These are phyloP conservation scores for Yamadazyma blattariae DNA, from an alignment of 1,139 yeast genomes.

Conservation along the genomic window DNA sequence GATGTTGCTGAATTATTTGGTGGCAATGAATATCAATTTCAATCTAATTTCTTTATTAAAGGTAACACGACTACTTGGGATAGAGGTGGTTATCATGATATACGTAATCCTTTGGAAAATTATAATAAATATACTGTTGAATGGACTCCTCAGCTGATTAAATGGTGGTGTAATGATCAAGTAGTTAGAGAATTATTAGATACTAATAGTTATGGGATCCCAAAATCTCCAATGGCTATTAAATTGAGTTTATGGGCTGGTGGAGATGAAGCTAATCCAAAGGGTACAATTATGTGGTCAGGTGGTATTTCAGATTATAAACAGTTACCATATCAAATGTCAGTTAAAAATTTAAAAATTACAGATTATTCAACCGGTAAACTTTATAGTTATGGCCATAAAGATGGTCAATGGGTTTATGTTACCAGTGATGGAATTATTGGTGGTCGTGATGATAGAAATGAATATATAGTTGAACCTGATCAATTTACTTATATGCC, in stretches of 20 bases:
- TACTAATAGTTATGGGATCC: slow-evolving; percentile 27
- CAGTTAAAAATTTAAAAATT: slow-evolving; percentile 25
- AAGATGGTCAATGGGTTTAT: slow-evolving; percentile 10
- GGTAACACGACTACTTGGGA: slow-evolving; percentile 44
- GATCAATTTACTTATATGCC: not conserved
- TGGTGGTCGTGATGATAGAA: slow-evolving; percentile 1
- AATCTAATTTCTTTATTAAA: slow-evolving; percentile 44
- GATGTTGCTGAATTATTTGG: slow-evolving; percentile 47
- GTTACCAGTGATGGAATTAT: slow-evolving; percentile 10
- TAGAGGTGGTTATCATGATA: slow-evolving; percentile 34
- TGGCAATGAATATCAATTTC: slow-evolving; percentile 30
- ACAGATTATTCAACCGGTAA: slow-evolving; percentile 33
- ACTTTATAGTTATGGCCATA: slow-evolving; percentile 28
- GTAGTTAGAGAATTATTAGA: slow-evolving; percentile 22
- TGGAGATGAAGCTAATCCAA: slow-evolving; percentile 32
- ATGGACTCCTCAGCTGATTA: slow-evolving; percentile 34
- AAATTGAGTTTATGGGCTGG: slow-evolving; percentile 43
- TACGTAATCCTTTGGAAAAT: slow-evolving; percentile 20
- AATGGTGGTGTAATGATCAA: slow-evolving; percentile 31
- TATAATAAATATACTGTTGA: slow-evolving; percentile 33
- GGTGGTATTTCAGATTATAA: slow-evolving; percentile 37
- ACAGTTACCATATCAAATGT: slow-evolving; percentile 36
- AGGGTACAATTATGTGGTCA: slow-evolving; percentile 43
- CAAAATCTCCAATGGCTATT: slow-evolving; percentile 38
- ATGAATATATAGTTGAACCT: not conserved